phyloP scores from a whole-genome alignment of 106 monocot species.

The Dioscorea zingiberensis region DNA sequence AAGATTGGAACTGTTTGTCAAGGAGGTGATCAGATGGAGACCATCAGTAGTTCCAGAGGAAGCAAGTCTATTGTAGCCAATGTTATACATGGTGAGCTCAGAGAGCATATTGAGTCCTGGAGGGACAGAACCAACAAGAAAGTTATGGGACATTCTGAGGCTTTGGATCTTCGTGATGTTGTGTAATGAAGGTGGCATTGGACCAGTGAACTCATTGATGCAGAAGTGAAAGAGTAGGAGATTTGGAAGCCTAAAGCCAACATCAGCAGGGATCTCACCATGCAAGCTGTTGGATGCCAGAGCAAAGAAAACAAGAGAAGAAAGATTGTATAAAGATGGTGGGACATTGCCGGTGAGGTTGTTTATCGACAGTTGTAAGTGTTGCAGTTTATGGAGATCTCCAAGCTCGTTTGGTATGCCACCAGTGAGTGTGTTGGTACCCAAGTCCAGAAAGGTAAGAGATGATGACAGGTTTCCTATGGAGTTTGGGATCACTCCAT shows the following conservation, averaged over 20 bases:
- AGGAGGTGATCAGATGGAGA: slow-evolving; percentile 15
- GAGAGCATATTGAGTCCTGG: slow-evolving; percentile 24
- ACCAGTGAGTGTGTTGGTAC: slow-evolving; percentile 28
- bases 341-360: slow-evolving; percentile 26
- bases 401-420: slow-evolving; percentile 18
- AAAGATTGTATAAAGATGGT: slow-evolving; percentile 24
- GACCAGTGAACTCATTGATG: slow-evolving; percentile 27
- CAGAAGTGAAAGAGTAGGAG: slow-evolving; percentile 22
- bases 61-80: slow-evolving; percentile 29
- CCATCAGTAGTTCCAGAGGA: background rate
- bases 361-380: slow-evolving; percentile 23
- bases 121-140: slow-evolving; percentile 20
- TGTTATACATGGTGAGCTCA: slow-evolving; percentile 33
- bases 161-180: slow-evolving; percentile 36
- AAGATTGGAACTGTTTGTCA: slow-evolving; percentile 27
- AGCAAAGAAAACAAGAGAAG: slow-evolving; percentile 13
- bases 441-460: slow-evolving; percentile 23
- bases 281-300: slow-evolving; percentile 24
- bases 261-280: slow-evolving; percentile 24
- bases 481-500: slow-evolving; percentile 16
- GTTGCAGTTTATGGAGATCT: slow-evolving; percentile 9
- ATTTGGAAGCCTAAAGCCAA: slow-evolving; percentile 27
- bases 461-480: slow-evolving; percentile 33
- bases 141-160: slow-evolving; percentile 27
- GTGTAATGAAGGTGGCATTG: slow-evolving; percentile 30